A percentile compares a stretch with the other conserved stretches of the same genome.
Conservation (phyloP, 805 yeast species). For the Saccharomyces eubayanus region DNA sequence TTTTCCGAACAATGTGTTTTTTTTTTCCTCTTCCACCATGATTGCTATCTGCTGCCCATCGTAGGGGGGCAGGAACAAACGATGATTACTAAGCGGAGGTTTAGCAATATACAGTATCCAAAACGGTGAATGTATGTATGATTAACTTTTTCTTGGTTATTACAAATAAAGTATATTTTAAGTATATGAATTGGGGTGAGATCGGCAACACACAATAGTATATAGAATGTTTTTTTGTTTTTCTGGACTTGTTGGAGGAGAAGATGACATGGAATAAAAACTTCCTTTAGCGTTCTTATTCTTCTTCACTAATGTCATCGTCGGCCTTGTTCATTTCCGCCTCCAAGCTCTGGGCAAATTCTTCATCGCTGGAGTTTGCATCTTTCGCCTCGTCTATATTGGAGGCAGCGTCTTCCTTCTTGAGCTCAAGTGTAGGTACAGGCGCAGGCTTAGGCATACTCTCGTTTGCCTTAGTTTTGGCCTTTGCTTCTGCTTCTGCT, state of each 20-base stretch:
- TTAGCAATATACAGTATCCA: not conserved
- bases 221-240: not conserved
- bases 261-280: not conserved
- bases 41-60: not conserved
- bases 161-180: not conserved
- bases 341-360: conserved; percentile 29
- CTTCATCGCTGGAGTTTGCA: conserved; percentile 29
- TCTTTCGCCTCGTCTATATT: not conserved
- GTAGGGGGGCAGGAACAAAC: not conserved
- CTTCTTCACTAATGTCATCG: conserved; percentile 28
- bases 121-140: not conserved
- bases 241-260: not conserved
- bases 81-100: not conserved
- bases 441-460: not conserved
- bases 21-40: not conserved
- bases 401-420: not conserved
- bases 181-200: not conserved
- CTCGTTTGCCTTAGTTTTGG: no score
- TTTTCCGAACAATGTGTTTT: not conserved
- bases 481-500: not conserved
- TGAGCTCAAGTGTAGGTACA: not conserved
- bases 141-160: not conserved
- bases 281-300: conserved; percentile 5
- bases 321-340: conserved; percentile 27
- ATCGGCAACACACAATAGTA: not conserved